Evolutionary conservation across 1,284 basidiomycete species (phyloP).

Genomic region (Termitomyces sp.): DNA sequence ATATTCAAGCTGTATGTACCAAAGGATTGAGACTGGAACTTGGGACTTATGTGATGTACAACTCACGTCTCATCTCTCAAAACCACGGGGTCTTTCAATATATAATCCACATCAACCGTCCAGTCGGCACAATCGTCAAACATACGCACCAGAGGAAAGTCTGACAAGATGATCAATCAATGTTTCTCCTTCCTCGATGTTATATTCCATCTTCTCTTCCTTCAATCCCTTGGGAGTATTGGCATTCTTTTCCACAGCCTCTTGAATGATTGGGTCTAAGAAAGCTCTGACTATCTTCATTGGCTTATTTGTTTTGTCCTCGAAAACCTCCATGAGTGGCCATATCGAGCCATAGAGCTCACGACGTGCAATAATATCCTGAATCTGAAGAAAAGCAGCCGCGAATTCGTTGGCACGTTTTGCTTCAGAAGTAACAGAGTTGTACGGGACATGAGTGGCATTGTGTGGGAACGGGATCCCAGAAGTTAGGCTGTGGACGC

Average conservation of each 20-base stretch:
- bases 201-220: conserved; percentile 18
- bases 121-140: background rate
- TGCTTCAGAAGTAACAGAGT: conserved; percentile 11
- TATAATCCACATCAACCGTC: background rate
- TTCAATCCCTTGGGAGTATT: conserved; percentile 7
- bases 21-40: background rate
- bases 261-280: conserved; percentile 44
- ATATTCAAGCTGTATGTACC: conserved; percentile 35
- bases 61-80: conserved; percentile 30
- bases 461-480: conserved; percentile 42
- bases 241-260: conserved; percentile 37
- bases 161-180: conserved; percentile 49
- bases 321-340: conserved; percentile 45
- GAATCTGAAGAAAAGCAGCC: conserved; percentile 33
- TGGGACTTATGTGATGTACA: conserved; percentile 8
- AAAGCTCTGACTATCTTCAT: conserved; percentile 48
- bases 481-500: conserved; percentile 35
- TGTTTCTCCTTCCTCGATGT: conserved; percentile 36
- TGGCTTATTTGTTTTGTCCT: conserved; percentile 38
- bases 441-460: conserved; percentile 15
- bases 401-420: conserved; percentile 29
- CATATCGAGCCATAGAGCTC: conserved; percentile 37
- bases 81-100: conserved; percentile 29
- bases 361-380: conserved; percentile 35
- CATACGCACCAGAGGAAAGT: conserved; percentile 40